phyloP scores from a whole-genome alignment of 2,329 filamentous ascomycete species.

The Neofusicoccum sp. region DNA sequence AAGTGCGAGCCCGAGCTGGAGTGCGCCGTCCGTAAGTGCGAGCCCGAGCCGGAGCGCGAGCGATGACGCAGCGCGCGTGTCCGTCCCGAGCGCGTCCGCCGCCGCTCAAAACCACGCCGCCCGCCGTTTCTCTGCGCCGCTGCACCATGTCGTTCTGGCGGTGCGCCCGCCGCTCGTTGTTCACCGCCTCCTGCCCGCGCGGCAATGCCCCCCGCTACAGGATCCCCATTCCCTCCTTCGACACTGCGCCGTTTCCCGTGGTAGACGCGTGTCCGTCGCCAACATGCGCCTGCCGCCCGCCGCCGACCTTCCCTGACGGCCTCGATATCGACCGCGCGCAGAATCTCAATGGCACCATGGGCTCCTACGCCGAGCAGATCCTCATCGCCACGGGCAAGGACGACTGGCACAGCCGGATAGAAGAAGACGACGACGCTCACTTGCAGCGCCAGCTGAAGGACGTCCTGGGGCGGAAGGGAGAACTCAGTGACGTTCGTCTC shows the following conservation, averaged over 20 bases:
- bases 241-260: conserved; percentile 41
- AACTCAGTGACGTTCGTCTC: conserved; percentile 46
- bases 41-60: neutral
- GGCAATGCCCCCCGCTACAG: neutral
- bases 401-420: conserved; percentile 81
- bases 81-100: neutral
- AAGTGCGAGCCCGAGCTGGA: neutral
- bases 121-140: neutral
- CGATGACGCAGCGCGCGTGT: neutral
- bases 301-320: conserved; percentile 47
- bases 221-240: conserved; percentile 23
- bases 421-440: conserved; percentile 59
- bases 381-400: conserved; percentile 75
- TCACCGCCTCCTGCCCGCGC: conserved; percentile 10
- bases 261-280: conserved; percentile 66
- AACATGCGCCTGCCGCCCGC: conserved; percentile 71
- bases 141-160: conserved; percentile 10
- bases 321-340: conserved; percentile 72
- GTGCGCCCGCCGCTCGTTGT: conserved; percentile 9
- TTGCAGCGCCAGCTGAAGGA: conserved; percentile 70
- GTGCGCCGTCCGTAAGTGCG: neutral
- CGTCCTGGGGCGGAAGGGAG: conserved; percentile 41
- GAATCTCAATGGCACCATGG: conserved; percentile 72
- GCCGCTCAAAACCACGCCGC: neutral
- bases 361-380: conserved; percentile 76